A percentile compares a stretch with the other conserved stretches of the same genome.
Conservation (phyloP, 352 stramenopile genomes). For the Salisapilia sapeloensis region DNA sequence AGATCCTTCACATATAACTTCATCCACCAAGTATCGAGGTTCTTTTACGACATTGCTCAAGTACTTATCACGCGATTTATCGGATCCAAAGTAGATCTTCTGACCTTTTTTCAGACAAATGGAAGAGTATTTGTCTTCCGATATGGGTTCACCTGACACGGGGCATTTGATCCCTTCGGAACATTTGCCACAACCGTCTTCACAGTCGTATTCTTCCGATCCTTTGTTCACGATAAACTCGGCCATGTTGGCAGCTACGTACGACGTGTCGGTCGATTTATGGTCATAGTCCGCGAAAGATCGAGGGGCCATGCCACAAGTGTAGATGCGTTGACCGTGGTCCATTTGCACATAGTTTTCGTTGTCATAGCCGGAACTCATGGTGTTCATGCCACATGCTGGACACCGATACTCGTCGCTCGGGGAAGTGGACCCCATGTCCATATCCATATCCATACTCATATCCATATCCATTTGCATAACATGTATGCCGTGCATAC, state of each 20-base stretch:
- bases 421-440: constrained; percentile 10
- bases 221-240: constrained; percentile 28
- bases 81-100: constrained; percentile 75
- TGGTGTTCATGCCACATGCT: constrained; percentile 50
- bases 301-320: constrained; percentile 52
- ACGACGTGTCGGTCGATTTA: constrained; percentile 46
- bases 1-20: constrained; percentile 26
- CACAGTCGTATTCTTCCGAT: constrained; percentile 15
- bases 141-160: constrained; percentile 34
- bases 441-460: constrained; percentile 2
- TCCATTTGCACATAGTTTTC: constrained; percentile 38
- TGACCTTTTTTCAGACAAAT: constrained; percentile 59
- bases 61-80: constrained; percentile 46
- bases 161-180: constrained; percentile 30
- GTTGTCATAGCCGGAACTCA: constrained; percentile 31
- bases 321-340: constrained; percentile 53
- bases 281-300: constrained; percentile 23
- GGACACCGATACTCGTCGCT: constrained; percentile 52
- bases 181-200: constrained; percentile 22
- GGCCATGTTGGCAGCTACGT: constrained; percentile 56
- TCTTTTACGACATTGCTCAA: constrained; percentile 29
- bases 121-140: constrained; percentile 38
- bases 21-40: constrained; percentile 28
- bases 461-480: no score
- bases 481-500: constrained; percentile 5